Evolutionary conservation across 768 basidiomycete species (phyloP).

Genomic region (Chalciporus chontae): DNA sequence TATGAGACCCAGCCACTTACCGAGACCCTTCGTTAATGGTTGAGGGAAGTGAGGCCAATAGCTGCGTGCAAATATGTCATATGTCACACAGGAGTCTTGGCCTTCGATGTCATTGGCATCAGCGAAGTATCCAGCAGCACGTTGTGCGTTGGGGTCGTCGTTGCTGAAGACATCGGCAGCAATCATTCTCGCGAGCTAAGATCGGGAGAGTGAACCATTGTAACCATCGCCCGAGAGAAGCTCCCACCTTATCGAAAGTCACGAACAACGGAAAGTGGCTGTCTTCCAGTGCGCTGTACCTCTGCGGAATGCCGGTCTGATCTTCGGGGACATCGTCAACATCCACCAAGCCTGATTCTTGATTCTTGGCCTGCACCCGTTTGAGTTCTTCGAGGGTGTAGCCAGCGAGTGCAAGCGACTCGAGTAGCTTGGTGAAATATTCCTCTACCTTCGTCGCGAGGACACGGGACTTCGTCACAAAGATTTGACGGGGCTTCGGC

Average conservation of each 20-base stretch:
- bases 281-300: slow-evolving; percentile 54
- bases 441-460: slow-evolving; percentile 70
- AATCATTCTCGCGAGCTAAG: slow-evolving; percentile 26
- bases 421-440: slow-evolving; percentile 52
- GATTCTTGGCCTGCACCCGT: slow-evolving; percentile 18
- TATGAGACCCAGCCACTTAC: slow-evolving; percentile 30
- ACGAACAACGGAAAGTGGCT: slow-evolving; percentile 68
- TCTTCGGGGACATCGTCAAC: slow-evolving; percentile 34
- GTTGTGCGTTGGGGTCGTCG: slow-evolving; percentile 2
- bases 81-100: slow-evolving; percentile 37
- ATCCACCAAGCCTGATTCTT: slow-evolving; percentile 33
- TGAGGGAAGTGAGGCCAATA: slow-evolving; percentile 65
- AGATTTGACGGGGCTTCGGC: slow-evolving; percentile 60
- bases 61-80: slow-evolving; percentile 40
- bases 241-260: slow-evolving; percentile 56
- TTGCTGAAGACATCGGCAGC: slow-evolving; percentile 19
- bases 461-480: slow-evolving; percentile 66
- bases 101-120: slow-evolving; percentile 11
- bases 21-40: slow-evolving; percentile 46
- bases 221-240: not conserved
- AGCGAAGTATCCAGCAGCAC: slow-evolving; percentile 13
- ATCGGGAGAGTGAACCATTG: not conserved
- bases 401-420: slow-evolving; percentile 38
- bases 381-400: slow-evolving; percentile 39
- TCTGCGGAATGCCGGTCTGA: slow-evolving; percentile 33